Conservation (phyloP, 164 flowering plant genomes). For the Chimonanthus praecox region DNA sequence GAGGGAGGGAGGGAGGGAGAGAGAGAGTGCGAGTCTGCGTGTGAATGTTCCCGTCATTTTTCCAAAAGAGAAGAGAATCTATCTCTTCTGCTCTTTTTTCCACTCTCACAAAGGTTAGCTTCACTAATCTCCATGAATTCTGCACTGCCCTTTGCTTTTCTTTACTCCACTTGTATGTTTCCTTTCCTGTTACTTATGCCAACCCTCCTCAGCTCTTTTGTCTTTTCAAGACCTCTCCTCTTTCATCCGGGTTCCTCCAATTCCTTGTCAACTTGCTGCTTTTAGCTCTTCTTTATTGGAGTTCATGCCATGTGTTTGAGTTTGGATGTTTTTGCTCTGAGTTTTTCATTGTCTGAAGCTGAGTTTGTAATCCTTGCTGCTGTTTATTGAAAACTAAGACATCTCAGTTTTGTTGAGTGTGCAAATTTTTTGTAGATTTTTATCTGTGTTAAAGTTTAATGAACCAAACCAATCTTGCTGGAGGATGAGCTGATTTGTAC, state of each 20-base stretch:
- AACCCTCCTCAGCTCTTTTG: not conserved
- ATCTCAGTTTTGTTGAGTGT: not conserved
- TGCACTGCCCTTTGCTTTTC: not conserved
- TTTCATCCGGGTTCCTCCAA: not conserved
- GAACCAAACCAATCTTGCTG: not conserved
- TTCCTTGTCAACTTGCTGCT: not conserved
- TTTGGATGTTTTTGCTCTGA: not conserved
- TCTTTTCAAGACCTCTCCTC: not conserved
- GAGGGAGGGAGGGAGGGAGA: not conserved
- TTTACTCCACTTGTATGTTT: not conserved
- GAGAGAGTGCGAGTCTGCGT: not conserved
- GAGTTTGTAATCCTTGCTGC: constrained; percentile 9
- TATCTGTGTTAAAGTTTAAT: not conserved
- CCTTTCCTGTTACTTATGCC: not conserved
- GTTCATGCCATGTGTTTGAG: not conserved
- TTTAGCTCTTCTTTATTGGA: not conserved
- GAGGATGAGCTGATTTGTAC: not conserved
- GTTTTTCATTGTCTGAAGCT: not conserved
- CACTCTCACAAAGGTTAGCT: not conserved
- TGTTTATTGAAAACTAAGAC: constrained; percentile 1
- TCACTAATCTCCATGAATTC: not conserved
- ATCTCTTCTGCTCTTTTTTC: not conserved
- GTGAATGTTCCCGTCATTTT: not conserved
- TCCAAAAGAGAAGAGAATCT: not conserved
- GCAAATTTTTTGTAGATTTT: constrained; percentile 9